Conservation (phyloP, 495 filamentous ascomycete genomes). For the Xanthoparmelia taractica region DNA sequence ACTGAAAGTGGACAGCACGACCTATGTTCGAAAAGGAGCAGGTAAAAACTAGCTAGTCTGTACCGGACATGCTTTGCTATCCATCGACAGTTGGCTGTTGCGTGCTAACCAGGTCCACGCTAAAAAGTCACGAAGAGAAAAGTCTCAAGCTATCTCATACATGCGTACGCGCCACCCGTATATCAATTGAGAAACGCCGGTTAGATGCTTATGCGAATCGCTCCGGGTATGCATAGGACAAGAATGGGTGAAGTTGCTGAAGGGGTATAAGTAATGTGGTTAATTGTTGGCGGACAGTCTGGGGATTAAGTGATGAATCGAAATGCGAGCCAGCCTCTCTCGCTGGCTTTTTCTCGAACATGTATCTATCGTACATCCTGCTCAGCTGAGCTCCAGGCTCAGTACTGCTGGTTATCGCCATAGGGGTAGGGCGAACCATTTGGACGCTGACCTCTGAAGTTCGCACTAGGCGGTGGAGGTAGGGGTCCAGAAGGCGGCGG, state of each 20-base stretch:
- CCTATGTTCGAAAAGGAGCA: neutral
- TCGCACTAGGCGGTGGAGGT: slow-evolving; percentile 30
- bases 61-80: neutral
- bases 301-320: neutral
- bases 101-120: slow-evolving; percentile 2
- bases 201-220: slow-evolving; percentile 1
- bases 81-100: neutral
- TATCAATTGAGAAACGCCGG: neutral
- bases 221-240: neutral
- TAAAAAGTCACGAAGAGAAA: neutral
- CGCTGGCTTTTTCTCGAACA: neutral
- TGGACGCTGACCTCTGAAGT: slow-evolving; percentile 13
- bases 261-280: neutral
- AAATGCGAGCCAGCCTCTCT: neutral
- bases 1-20: neutral
- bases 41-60: neutral
- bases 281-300: neutral
- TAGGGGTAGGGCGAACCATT: slow-evolving; percentile 17
- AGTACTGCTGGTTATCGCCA: slow-evolving; percentile 14
- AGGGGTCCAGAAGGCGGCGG: slow-evolving; percentile 39
- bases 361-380: neutral
- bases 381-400: neutral
- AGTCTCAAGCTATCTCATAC: neutral
- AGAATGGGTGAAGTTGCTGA: neutral
- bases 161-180: neutral